Evolutionary conservation across 1,284 basidiomycete genomes (phyloP), one percentile per base, ranked within the genome.

Genomic region (Cryptococcus maquisensis): DNA sequence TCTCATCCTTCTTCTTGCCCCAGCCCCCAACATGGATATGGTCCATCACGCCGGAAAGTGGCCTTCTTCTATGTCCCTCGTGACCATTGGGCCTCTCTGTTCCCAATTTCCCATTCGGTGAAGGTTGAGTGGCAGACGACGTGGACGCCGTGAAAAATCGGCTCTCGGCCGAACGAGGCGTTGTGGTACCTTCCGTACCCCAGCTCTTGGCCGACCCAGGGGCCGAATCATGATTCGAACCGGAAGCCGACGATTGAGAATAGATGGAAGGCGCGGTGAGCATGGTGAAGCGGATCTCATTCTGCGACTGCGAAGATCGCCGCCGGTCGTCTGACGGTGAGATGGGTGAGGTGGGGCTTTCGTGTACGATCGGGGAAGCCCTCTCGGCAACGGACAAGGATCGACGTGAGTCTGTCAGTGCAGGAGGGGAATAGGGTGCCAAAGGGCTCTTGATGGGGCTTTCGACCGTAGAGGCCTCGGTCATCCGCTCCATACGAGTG

Each of bases 231-330:
- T 23, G 18, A 35, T 24, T 28, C 9, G 46, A 36, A 12, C 23
- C 21, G 7, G 36, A 28, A n/a, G 36, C 28, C 16, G 71, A 72
- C 26, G 68, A 68, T 37, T 69, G 65, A 10, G 56, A 66, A 51
- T 68, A 73, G 4, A 58, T 38, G 4, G 64, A 66, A 4, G 63
- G 56, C 9, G 57, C 51, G 5, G 62, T 60, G 47, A 59, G 47
- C 39, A 54, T 62, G 8, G 62, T 65, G 47, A 61, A 65, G 12
- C 65, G 56, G 35, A 58, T 60, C 16, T 61, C 59, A n/a, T 45
- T 28, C 28, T 28, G 44, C 6, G 44, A 37, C 16, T 18, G 16
- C n/a, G 28, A 12, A 15, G 12, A 16, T 16, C 18, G 6, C 3
- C n/a, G 10, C 18, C 18, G 9, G 32, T 58, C 52, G 13, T 42